Percentiles rank a stretch among this genome's conserved stretches.
Evolutionary conservation across 208 protist genomes (phyloP).

Genomic region (Trypanosoma melophagium): DNA sequence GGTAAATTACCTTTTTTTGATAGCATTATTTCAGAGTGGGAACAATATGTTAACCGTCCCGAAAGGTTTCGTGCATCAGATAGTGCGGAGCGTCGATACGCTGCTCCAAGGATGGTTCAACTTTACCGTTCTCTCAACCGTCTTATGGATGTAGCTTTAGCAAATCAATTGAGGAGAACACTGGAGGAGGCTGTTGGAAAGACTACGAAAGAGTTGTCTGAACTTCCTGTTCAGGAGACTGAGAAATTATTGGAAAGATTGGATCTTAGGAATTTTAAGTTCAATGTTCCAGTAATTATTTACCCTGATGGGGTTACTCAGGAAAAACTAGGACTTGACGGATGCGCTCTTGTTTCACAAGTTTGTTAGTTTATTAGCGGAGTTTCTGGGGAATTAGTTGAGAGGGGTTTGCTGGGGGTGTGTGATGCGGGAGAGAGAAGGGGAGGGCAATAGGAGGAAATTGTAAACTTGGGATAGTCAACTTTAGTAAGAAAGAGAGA

Average conservation of each 20-base stretch:
- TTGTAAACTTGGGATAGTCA: neutral
- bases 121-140: constrained; percentile 81
- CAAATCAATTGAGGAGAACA: constrained; percentile 46
- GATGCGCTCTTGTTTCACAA: constrained; percentile 17
- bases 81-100: constrained; percentile 77
- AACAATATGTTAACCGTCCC: constrained; percentile 89
- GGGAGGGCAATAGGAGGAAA: too few species aligned
- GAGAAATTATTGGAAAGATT: constrained; percentile 47
- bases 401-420: neutral
- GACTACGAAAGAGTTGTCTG: constrained; percentile 30
- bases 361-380: constrained; percentile 26
- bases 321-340: constrained; percentile 60
- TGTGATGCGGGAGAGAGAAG: too few species aligned
- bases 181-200: constrained; percentile 34
- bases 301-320: constrained; percentile 72
- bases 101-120: constrained; percentile 85
- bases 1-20: constrained; percentile 81
- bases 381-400: neutral
- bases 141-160: constrained; percentile 83
- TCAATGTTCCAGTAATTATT: constrained; percentile 76
- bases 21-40: constrained; percentile 85
- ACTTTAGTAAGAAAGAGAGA: neutral
- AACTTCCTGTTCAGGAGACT: constrained; percentile 46
- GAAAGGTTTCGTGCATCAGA: constrained; percentile 79
- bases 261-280: constrained; percentile 66